Percentiles rank a stretch among this genome's conserved stretches.
phyloP scores from a whole-genome alignment of 2,329 filamentous ascomycete genomes.

The Colletotrichum chrysophilum region DNA sequence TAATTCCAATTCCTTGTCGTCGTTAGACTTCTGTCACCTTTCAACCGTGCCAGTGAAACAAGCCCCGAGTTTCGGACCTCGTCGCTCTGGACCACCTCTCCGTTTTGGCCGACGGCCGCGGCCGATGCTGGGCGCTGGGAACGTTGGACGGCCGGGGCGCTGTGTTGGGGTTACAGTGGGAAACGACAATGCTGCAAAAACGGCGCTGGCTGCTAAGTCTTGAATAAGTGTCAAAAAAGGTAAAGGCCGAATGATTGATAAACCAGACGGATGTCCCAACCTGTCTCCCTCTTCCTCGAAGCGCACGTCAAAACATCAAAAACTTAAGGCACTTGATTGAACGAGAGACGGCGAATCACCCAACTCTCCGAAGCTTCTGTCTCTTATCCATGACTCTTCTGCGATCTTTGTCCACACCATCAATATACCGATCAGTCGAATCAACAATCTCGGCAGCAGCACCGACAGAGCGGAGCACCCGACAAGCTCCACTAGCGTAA shows the following conservation, averaged over 20 bases:
- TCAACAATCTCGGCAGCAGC: background rate
- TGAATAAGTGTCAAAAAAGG: background rate
- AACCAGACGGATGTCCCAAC: background rate
- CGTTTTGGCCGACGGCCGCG: background rate
- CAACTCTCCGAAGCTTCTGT: background rate
- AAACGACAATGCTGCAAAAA: background rate
- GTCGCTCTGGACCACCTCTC: background rate
- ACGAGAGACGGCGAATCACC: background rate
- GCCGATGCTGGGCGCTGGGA: background rate
- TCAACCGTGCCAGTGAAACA: conserved; percentile 9
- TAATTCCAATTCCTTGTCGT: background rate
- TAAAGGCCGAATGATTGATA: background rate
- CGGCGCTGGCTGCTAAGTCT: background rate
- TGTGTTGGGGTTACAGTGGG: background rate
- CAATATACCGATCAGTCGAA: background rate
- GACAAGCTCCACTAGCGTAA: conserved; percentile 5
- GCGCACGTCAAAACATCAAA: background rate
- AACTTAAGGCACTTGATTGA: background rate
- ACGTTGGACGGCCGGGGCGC: background rate
- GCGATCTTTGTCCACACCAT: background rate
- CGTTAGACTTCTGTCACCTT: background rate
- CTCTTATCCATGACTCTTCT: background rate
- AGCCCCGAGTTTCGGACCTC: conserved; percentile 15
- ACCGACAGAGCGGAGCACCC: background rate
- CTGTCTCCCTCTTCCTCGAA: background rate